These are phyloP conservation scores for Erodium texanum DNA, from an alignment of 441 rosid genomes.

Conservation along the genomic window DNA sequence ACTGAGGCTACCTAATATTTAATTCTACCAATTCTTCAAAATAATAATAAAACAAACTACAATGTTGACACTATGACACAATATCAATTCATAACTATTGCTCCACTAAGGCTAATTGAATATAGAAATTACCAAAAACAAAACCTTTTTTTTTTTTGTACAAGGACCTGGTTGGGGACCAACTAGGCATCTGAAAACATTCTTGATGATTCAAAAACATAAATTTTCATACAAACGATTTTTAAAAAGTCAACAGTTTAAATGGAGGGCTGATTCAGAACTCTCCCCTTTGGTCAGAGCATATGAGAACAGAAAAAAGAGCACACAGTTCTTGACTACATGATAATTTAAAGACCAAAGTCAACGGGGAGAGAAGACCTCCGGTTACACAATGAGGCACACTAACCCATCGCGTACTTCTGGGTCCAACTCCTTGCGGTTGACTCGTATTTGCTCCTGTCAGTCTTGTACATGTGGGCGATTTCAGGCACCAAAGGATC, in stretches of 20 bases:
- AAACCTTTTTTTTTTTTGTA: too few relatives aligned
- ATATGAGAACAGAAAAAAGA: background rate
- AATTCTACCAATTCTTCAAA: too few relatives aligned
- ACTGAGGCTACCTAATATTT: too few relatives aligned
- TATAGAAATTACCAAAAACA: too few relatives aligned
- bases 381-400: slow-evolving; percentile 9
- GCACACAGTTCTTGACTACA: slow-evolving; percentile 23
- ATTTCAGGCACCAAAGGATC: slow-evolving; percentile 50
- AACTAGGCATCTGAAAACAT: background rate
- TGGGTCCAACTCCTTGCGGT: slow-evolving; percentile 51
- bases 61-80: too few relatives aligned
- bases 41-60: too few relatives aligned
- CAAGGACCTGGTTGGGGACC: background rate
- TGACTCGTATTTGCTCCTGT: slow-evolving; percentile 46
- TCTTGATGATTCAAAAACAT: background rate
- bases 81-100: too few relatives aligned
- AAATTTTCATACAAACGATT: background rate
- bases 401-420: slow-evolving; percentile 49
- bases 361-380: slow-evolving; percentile 31
- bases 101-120: too few relatives aligned
- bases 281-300: background rate
- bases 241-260: background rate
- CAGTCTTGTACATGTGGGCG: slow-evolving; percentile 60
- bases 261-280: background rate
- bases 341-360: slow-evolving; percentile 23